Evolutionary conservation across 2,329 filamentous ascomycete species (phyloP), one percentile per base, ranked within the genome.

Genomic region (Bisporella sp.): DNA sequence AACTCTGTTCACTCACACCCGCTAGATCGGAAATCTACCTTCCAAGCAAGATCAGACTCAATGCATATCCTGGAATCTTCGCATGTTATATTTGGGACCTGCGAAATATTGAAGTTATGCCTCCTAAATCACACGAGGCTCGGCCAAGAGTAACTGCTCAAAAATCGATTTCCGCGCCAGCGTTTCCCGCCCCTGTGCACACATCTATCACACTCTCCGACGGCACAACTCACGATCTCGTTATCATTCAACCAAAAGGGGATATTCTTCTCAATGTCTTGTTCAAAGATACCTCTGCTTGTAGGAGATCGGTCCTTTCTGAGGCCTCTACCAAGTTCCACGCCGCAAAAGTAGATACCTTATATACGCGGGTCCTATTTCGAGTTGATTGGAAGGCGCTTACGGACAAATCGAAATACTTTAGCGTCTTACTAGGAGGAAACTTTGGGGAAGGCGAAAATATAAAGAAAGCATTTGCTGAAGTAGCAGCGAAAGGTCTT

Each of bases 211-310:
- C 63, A 8, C 41, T 51, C 28, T 50, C 63, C 8, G 62, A 61
- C 30, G 56, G 54, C 4, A 53, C 56, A 28, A 46, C 49, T 30
- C 53, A 59, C 40, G 48, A 58, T 4, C 46, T 80, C 48, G 64
- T 81, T 41, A 69, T 73, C 32, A 76, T 89, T 46, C 74, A 74
- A 28, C 57, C 72, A 4, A 68, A 70, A 12, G 86, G 86, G 35
- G 82, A 89, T 60, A 66, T 89, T 21, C 64, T 89, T 32, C 74
- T 90, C 11, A 75, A 82, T 54, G 76, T 89, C 35, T 75, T 75
- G 6, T 87, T 89, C 61, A 76, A 82, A 54, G 82, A 78, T 35
- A 79, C 75, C 3, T 69, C 66, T 41, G 74, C 42, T 69, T 83
- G 62, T 69, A 69, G 70, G 68, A 53, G 71, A 68, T 50, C 77